A percentile compares a stretch with the other conserved stretches of the same genome.
Evolutionary conservation across 192 early-diverging fungal genomes (phyloP).

Genomic region (Coemansia sp.): DNA sequence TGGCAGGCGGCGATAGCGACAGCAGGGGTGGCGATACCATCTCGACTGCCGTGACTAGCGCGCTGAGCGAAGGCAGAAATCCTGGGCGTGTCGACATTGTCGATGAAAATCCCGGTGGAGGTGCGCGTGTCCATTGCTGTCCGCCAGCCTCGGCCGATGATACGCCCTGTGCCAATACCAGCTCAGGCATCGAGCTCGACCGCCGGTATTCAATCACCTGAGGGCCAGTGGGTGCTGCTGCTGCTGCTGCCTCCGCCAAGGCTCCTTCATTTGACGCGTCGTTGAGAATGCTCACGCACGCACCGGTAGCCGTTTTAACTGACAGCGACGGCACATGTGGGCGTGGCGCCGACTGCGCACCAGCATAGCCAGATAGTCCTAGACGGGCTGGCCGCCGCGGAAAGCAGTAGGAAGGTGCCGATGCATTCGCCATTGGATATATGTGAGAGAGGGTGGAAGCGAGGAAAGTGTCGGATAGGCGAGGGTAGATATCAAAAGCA

Average conservation of each 20-base stretch:
- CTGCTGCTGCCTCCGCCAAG: background rate
- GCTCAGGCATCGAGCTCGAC: conserved; percentile 39
- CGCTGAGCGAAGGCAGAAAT: conserved; percentile 39
- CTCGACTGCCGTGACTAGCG: conserved; percentile 37
- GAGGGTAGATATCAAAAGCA: background rate
- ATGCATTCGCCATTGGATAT: conserved; percentile 9
- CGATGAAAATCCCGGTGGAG: conserved; percentile 1
- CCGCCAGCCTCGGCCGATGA: conserved; percentile 22
- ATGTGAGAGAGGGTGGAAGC: background rate
- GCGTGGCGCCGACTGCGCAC: conserved; percentile 14
- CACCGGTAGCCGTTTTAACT: conserved; percentile 43
- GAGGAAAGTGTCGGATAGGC: background rate
- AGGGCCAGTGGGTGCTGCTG: background rate
- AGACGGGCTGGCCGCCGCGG: conserved; percentile 7
- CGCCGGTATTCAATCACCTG: conserved; percentile 31
- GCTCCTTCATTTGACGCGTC: conserved; percentile 21
- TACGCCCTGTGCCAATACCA: conserved; percentile 14
- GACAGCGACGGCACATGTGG: conserved; percentile 43
- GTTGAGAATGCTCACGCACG: conserved; percentile 53
- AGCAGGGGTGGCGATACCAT: conserved; percentile 24
- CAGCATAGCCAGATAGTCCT: conserved; percentile 7
- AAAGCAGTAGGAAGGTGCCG: conserved; percentile 10
- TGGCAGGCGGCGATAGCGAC: conserved; percentile 48
- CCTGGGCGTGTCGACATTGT: conserved; percentile 30
- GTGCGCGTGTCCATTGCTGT: conserved; percentile 13